Conservation (phyloP, 345 rosid species). For the Barbarea vulgaris region DNA sequence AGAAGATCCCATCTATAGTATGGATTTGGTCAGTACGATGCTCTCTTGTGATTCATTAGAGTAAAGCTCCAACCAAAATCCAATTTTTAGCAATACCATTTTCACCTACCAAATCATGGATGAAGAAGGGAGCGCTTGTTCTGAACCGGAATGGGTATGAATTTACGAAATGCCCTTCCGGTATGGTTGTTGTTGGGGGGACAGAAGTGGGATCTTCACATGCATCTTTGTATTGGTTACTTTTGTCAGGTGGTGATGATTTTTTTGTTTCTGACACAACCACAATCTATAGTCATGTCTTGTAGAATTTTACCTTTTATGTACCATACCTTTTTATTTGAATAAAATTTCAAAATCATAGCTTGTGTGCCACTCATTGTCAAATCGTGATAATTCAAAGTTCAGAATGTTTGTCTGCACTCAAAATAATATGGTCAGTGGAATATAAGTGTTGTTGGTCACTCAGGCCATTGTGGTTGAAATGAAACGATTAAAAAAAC, state of each 20-base stretch:
- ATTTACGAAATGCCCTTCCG: not conserved
- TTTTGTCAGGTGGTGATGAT: slow-evolving; percentile 35
- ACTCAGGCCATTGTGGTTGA: not conserved
- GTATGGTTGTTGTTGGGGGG: not conserved
- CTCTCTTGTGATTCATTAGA: too few species aligned
- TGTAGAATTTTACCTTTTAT: slow-evolving; percentile 4
- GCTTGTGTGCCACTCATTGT: slow-evolving; percentile 12
- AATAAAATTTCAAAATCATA: slow-evolving; percentile 25
- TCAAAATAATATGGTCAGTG: slow-evolving; percentile 1
- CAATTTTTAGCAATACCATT: not conserved
- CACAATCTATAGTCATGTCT: slow-evolving; percentile 4
- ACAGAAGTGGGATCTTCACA: slow-evolving; percentile 30
- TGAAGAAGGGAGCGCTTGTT: not conserved
- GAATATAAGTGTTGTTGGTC: not conserved
- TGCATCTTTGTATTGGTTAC: slow-evolving; percentile 35
- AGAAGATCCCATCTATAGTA: too few species aligned
- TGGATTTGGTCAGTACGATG: too few species aligned
- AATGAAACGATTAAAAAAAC: not conserved
- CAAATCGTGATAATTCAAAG: slow-evolving; percentile 17
- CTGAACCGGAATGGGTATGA: not conserved
- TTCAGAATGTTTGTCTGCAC: slow-evolving; percentile 10
- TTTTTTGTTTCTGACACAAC: slow-evolving; percentile 29
- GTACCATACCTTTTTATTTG: slow-evolving; percentile 18
- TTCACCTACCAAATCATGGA: not conserved
- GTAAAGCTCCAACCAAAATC: not conserved